phyloP scores from a whole-genome alignment of 192 early-diverging fungal genomes.

The Coemansia sp. region DNA sequence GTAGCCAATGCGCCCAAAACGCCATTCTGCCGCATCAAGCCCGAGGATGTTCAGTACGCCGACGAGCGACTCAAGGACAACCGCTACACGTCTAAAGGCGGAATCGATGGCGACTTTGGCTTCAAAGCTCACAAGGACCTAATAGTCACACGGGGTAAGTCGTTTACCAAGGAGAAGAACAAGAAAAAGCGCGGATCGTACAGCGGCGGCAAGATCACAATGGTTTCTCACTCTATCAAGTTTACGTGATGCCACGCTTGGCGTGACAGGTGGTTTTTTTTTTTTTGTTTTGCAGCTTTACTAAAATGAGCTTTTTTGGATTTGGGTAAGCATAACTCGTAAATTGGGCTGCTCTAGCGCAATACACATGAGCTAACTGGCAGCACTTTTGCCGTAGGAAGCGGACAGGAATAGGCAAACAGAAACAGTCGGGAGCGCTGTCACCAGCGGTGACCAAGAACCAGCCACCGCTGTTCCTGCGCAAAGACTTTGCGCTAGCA shows the following conservation, averaged over 20 bases:
- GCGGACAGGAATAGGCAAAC: slow-evolving; percentile 50
- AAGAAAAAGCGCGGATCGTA: slow-evolving; percentile 97
- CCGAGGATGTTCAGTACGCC: slow-evolving; percentile 75
- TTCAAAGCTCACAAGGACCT: slow-evolving; percentile 91
- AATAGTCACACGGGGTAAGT: slow-evolving; percentile 83
- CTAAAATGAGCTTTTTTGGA: slow-evolving; percentile 53
- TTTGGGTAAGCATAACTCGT: slow-evolving; percentile 33
- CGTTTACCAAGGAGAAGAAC: slow-evolving; percentile 93
- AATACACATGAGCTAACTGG: neutral
- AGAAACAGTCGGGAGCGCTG: slow-evolving; percentile 32
- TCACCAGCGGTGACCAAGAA: slow-evolving; percentile 19
- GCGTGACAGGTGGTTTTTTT: neutral
- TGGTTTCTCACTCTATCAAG: slow-evolving; percentile 85
- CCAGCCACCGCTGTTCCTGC: slow-evolving; percentile 56
- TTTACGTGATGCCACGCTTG: slow-evolving; percentile 48
- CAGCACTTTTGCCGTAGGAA: slow-evolving; percentile 20
- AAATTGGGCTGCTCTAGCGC: neutral
- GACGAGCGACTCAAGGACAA: slow-evolving; percentile 86
- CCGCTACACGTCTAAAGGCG: slow-evolving; percentile 69
- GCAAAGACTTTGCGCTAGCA: slow-evolving; percentile 67
- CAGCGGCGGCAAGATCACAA: slow-evolving; percentile 86
- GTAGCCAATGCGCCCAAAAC: slow-evolving; percentile 39
- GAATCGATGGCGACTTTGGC: slow-evolving; percentile 73
- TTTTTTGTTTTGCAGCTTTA: neutral
- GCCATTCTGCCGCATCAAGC: slow-evolving; percentile 81